Evolutionary conservation across 2,329 filamentous ascomycete species (phyloP).

Genomic region (Camillea tinctor): DNA sequence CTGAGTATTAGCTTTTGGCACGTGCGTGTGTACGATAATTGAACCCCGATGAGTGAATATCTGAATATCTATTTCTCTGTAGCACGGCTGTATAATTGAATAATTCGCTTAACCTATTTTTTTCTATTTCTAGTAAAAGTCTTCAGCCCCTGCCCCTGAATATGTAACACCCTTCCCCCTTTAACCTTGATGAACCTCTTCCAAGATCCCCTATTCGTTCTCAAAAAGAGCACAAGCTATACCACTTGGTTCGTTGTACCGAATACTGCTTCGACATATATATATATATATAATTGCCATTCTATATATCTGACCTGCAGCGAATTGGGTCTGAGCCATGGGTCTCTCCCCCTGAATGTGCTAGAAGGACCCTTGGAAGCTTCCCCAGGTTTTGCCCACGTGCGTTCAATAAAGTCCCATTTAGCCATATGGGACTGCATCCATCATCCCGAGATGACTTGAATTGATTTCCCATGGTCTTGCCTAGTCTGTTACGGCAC

Average conservation of each 20-base stretch:
- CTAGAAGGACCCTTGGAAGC: neutral
- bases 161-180: too few relatives aligned
- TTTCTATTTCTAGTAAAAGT: too few relatives aligned
- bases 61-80: neutral
- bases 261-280: neutral
- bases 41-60: neutral
- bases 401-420: conserved; percentile 4
- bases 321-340: neutral
- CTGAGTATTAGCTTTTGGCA: neutral
- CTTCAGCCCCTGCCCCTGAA: too few relatives aligned
- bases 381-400: neutral
- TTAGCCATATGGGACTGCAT: conserved; percentile 10
- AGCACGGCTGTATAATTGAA: neutral
- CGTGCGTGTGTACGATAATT: neutral
- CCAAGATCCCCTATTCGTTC: too few relatives aligned
- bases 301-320: neutral
- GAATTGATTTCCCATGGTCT: conserved; percentile 5
- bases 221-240: too few relatives aligned
- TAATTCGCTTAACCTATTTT: too few relatives aligned
- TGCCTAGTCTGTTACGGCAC: neutral
- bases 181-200: too few relatives aligned
- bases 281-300: neutral
- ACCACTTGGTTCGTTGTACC: too few relatives aligned
- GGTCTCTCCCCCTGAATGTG: neutral
- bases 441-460: neutral